Conservation (phyloP, 1,139 yeast genomes). For the Petasospora fabianii region DNA sequence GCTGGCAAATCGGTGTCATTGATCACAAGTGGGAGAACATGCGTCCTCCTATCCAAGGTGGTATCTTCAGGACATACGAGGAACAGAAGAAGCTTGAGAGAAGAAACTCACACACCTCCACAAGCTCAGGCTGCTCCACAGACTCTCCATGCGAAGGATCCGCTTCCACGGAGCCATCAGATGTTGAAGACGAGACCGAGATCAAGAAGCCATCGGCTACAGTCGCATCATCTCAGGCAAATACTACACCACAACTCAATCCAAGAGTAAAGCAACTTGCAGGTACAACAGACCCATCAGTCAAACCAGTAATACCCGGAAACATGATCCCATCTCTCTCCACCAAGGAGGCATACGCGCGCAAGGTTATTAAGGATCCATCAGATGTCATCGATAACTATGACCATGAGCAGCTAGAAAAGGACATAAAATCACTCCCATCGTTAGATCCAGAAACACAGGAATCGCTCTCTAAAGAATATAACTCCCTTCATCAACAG, state of each 20-base stretch:
- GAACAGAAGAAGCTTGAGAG: constrained; percentile 14
- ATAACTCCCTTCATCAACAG: constrained; percentile 55
- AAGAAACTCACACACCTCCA: background rate
- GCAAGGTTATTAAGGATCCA: constrained; percentile 50
- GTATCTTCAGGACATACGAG: constrained; percentile 38
- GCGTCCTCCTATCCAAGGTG: constrained; percentile 90
- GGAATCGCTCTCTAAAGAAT: constrained; percentile 48
- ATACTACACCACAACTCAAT: too few species aligned
- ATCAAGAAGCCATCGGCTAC: background rate
- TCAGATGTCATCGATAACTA: constrained; percentile 49
- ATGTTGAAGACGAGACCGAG: constrained; percentile 11
- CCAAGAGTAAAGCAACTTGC: constrained; percentile 17
- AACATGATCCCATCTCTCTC: constrained; percentile 38
- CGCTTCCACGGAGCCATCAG: constrained; percentile 18
- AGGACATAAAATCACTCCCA: constrained; percentile 58
- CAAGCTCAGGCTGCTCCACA: background rate
- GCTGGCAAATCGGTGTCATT: constrained; percentile 62
- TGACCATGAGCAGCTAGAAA: constrained; percentile 51
- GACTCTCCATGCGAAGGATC: background rate
- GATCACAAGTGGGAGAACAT: constrained; percentile 66
- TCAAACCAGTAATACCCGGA: constrained; percentile 50
- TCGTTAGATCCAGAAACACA: constrained; percentile 68
- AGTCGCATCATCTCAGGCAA: too few species aligned
- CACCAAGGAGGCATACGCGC: constrained; percentile 35
- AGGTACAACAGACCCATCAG: constrained; percentile 38